A percentile compares a stretch with the other conserved stretches of the same genome.
phyloP scores from a whole-genome alignment of 2,329 filamentous ascomycete genomes.

The Venturia effusa region DNA sequence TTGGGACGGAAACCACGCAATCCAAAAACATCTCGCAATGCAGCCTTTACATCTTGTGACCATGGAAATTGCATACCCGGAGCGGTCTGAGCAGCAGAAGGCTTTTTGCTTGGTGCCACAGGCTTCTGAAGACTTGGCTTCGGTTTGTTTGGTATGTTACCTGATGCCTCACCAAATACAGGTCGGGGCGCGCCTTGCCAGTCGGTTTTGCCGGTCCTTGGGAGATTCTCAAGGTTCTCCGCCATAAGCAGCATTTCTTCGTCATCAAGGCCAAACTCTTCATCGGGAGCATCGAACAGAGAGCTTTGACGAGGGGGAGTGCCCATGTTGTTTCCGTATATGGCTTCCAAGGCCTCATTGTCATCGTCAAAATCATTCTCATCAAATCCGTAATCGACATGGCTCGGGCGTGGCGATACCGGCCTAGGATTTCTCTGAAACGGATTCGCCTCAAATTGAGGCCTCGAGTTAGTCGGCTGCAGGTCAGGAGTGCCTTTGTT shows the following conservation, averaged over 20 bases:
- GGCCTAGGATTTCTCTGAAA: neutral
- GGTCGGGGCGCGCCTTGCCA: neutral
- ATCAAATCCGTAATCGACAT: slow-evolving; percentile 17
- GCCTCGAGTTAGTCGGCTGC: neutral
- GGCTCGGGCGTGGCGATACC: slow-evolving; percentile 13
- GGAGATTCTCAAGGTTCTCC: slow-evolving; percentile 7
- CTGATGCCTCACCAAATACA: neutral
- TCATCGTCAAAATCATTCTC: slow-evolving; percentile 21
- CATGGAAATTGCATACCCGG: slow-evolving; percentile 55
- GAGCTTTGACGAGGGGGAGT: slow-evolving; percentile 13
- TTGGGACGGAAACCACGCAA: slow-evolving; percentile 82
- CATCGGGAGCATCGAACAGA: slow-evolving; percentile 11
- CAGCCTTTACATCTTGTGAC: slow-evolving; percentile 74
- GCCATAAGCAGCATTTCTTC: slow-evolving; percentile 7
- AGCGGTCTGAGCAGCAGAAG: neutral
- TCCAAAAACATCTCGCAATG: slow-evolving; percentile 73
- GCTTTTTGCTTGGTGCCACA: neutral
- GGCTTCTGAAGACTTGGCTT: neutral
- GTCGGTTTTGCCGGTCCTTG: neutral
- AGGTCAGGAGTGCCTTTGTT: neutral
- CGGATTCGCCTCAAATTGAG: slow-evolving; percentile 5
- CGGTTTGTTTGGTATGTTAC: neutral
- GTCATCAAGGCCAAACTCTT: slow-evolving; percentile 21
- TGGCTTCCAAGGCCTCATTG: slow-evolving; percentile 18
- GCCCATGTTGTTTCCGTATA: slow-evolving; percentile 19